Conservation (phyloP, 257 asterid species). For the Capsicum pubescens region DNA sequence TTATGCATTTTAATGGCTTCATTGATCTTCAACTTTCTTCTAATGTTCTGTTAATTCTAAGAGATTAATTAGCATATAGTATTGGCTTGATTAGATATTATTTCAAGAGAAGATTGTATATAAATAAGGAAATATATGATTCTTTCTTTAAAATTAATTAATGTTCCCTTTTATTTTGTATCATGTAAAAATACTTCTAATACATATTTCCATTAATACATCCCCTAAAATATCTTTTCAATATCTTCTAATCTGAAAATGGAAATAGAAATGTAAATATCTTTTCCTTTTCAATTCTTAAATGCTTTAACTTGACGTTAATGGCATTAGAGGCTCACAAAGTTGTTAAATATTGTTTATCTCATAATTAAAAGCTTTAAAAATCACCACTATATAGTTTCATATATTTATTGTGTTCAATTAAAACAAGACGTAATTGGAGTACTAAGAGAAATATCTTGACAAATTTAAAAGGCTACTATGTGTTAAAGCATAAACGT, state of each 20-base stretch:
- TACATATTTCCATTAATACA: background rate
- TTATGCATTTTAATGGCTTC: background rate
- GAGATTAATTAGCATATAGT: background rate
- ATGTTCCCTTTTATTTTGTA: background rate
- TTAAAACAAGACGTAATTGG: no score
- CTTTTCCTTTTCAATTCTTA: background rate
- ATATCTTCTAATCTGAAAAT: background rate
- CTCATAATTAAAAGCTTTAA: background rate
- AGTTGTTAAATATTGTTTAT: no score
- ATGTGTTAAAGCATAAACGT: no score
- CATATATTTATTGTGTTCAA: no score
- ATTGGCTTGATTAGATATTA: background rate
- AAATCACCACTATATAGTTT: background rate
- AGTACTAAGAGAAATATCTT: no score
- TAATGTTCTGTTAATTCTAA: background rate
- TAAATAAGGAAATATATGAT: background rate
- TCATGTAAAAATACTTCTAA: background rate
- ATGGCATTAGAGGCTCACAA: background rate
- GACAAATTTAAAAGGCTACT: no score
- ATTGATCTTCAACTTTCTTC: background rate
- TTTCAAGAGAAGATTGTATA: background rate
- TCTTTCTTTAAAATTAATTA: constrained; percentile 2
- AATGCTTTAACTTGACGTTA: background rate
- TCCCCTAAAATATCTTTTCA: background rate
- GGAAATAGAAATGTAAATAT: background rate